A percentile compares a stretch with the other conserved stretches of the same genome.
Conservation (phyloP, 768 basidiomycete genomes). For the Auricularia heimuer region DNA sequence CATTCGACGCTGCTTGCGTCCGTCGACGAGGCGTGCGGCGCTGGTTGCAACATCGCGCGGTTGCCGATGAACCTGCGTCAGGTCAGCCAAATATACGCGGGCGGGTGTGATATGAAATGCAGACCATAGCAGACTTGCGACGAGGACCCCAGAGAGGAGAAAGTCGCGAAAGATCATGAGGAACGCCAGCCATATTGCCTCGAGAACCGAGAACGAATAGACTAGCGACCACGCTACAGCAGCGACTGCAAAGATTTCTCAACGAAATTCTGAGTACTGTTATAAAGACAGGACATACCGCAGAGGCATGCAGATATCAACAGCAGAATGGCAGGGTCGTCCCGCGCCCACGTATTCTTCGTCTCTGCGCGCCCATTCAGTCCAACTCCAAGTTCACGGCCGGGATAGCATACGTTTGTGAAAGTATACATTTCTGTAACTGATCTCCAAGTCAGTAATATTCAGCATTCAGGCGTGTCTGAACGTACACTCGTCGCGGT, state of each 20-base stretch:
- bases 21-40: slow-evolving; percentile 42
- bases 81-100: background rate
- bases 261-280: background rate
- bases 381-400: background rate
- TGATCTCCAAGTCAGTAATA: slow-evolving; percentile 19
- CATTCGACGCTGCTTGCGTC: slow-evolving; percentile 67
- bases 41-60: slow-evolving; percentile 55
- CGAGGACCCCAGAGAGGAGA: slow-evolving; percentile 62
- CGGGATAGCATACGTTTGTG: slow-evolving; percentile 62
- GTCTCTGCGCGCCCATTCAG: slow-evolving; percentile 52
- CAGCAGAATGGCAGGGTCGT: slow-evolving; percentile 91
- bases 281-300: slow-evolving; percentile 35
- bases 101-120: slow-evolving; percentile 8
- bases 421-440: slow-evolving; percentile 94
- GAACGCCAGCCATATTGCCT: slow-evolving; percentile 54
- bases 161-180: slow-evolving; percentile 88
- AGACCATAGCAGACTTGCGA: slow-evolving; percentile 72
- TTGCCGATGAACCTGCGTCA: slow-evolving; percentile 57
- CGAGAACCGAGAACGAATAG: slow-evolving; percentile 52
- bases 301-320: slow-evolving; percentile 71
- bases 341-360: slow-evolving; percentile 96
- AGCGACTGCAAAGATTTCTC: slow-evolving; percentile 42
- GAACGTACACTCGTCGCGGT: slow-evolving; percentile 76
- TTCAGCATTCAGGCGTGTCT: background rate
- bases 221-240: slow-evolving; percentile 81